Conservation (phyloP, 352 stramenopile genomes). For the Saprolegnia diclina region DNA sequence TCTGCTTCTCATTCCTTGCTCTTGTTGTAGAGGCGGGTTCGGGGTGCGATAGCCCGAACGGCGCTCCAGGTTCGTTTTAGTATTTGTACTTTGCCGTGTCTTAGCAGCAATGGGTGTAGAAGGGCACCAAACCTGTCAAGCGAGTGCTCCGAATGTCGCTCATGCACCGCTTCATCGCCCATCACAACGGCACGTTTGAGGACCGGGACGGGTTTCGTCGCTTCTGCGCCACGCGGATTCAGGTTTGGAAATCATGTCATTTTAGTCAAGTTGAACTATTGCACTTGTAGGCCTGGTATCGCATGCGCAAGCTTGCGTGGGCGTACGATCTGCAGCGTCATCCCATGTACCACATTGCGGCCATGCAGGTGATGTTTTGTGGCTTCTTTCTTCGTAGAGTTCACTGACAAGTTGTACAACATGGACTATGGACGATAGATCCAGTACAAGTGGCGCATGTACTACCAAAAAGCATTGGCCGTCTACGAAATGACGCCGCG, state of each 20-base stretch:
- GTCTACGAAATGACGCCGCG: constrained; percentile 33
- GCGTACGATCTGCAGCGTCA: constrained; percentile 45
- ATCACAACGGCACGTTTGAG: constrained; percentile 39
- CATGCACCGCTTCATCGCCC: constrained; percentile 69
- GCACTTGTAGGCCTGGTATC: constrained; percentile 44
- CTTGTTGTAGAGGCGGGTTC: constrained; percentile 42
- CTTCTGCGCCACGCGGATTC: constrained; percentile 54
- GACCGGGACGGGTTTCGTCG: constrained; percentile 51
- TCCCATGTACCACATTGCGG: constrained; percentile 79
- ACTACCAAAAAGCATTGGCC: constrained; percentile 29
- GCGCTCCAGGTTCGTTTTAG: constrained; percentile 1
- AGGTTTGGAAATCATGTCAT: constrained; percentile 30
- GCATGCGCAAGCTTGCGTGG: constrained; percentile 46
- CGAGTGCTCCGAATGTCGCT: constrained; percentile 33
- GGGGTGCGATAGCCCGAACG: constrained; percentile 54
- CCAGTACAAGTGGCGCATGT: constrained; percentile 36
- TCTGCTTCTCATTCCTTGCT: too few species aligned
- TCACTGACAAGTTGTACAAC: constrained; percentile 6
- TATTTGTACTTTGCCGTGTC: background rate
- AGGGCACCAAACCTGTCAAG: background rate
- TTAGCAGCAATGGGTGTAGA: background rate
- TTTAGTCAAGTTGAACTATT: too few species aligned
- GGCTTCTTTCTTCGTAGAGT: too few species aligned
- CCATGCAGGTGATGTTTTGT: constrained; percentile 63
- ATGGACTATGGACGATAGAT: background rate